These are phyloP conservation scores for Penicillium steckii DNA, from an alignment of 495 filamentous ascomycete species.

Conservation along the genomic window DNA sequence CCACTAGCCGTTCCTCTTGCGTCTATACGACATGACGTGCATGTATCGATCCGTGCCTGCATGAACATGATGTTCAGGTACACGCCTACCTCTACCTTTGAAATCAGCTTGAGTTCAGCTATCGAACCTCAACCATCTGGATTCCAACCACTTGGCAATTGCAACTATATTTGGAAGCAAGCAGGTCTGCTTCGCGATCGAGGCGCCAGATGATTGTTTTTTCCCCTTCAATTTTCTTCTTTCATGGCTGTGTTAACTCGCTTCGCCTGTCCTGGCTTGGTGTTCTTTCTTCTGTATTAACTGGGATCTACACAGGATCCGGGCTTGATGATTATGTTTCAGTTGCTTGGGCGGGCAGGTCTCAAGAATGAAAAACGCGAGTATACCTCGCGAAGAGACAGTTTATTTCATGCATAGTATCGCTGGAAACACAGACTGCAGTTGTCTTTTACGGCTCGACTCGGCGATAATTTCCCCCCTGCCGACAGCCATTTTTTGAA, in stretches of 20 bases:
- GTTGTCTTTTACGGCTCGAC: not conserved
- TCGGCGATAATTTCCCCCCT: not conserved
- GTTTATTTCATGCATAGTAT: not conserved
- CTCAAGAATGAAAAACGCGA: constrained; percentile 1
- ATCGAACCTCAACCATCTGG: not conserved
- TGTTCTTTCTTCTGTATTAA: constrained; percentile 9
- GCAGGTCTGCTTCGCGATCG: not conserved
- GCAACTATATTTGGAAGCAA: not conserved
- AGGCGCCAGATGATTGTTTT: constrained; percentile 14
- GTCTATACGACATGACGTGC: constrained; percentile 9
- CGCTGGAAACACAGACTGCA: not conserved
- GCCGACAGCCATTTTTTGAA: constrained; percentile 1
- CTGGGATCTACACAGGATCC: constrained; percentile 5
- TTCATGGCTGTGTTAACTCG: constrained; percentile 19
- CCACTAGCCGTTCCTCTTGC: constrained; percentile 2
- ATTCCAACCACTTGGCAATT: constrained; percentile 1
- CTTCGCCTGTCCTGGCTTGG: constrained; percentile 7
- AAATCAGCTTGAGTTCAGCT: constrained; percentile 15
- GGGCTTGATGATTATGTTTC: constrained; percentile 13
- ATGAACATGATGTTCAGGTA: constrained; percentile 10
- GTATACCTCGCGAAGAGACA: constrained; percentile 1
- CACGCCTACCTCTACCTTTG: constrained; percentile 13
- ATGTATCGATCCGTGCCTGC: constrained; percentile 8
- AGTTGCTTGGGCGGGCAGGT: constrained; percentile 7
- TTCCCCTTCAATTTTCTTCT: too few relatives aligned